These are phyloP conservation scores for Nitzschia sp. DNA, from an alignment of 108 stramenopile genomes.

Conservation along the genomic window DNA sequence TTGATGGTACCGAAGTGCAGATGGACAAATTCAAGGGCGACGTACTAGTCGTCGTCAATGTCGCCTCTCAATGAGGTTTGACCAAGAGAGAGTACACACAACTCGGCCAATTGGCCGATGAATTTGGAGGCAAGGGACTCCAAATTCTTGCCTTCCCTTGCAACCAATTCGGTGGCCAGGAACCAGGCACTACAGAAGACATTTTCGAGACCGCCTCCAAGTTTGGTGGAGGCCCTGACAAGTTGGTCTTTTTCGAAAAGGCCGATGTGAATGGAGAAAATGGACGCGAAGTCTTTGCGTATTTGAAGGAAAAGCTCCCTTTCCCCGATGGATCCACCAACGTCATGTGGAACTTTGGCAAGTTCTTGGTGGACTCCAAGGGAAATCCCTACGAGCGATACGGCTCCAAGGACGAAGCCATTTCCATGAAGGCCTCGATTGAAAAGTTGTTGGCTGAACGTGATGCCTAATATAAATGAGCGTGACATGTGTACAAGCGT, in stretches of 20 bases:
- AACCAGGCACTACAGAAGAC: constrained; percentile 66
- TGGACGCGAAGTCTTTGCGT: constrained; percentile 67
- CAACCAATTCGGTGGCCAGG: constrained; percentile 79
- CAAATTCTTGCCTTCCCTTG: constrained; percentile 81
- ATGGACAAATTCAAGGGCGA: constrained; percentile 56
- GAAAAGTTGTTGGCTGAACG: constrained; percentile 46
- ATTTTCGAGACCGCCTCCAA: constrained; percentile 42
- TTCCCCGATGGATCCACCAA: constrained; percentile 59
- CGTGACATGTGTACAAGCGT: no score
- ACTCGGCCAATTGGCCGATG: constrained; percentile 49
- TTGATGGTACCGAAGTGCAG: constrained; percentile 48
- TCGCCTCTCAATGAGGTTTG: constrained; percentile 69
- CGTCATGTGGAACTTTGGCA: constrained; percentile 51
- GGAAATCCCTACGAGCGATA: constrained; percentile 66
- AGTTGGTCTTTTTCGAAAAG: constrained; percentile 77
- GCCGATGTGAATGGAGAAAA: constrained; percentile 75
- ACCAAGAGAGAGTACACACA: constrained; percentile 53
- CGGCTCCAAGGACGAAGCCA: constrained; percentile 47
- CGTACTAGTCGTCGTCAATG: constrained; percentile 74
- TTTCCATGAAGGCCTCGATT: constrained; percentile 51
- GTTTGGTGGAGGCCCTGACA: constrained; percentile 43
- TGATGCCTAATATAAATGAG: not conserved
- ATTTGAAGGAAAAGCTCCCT: constrained; percentile 56
- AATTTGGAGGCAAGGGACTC: constrained; percentile 50
- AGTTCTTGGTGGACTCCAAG: constrained; percentile 63